phyloP scores from a whole-genome alignment of 257 asterid genomes.

The Ehretia macrophylla region DNA sequence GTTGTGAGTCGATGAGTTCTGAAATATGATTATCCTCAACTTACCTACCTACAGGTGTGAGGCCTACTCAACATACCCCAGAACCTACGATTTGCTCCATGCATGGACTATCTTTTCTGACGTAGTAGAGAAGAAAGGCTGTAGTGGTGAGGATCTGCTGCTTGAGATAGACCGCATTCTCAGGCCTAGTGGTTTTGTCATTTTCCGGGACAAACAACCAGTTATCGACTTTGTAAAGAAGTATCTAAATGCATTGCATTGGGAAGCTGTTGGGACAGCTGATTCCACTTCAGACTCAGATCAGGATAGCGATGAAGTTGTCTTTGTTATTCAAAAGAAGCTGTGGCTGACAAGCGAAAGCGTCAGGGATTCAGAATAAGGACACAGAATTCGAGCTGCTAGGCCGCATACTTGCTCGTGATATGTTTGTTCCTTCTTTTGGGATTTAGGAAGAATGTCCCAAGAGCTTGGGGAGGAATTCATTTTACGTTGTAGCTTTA shows the following conservation, averaged over 20 bases:
- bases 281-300: conserved; percentile 51
- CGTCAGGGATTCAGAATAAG: conserved; percentile 70
- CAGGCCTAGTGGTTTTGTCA: conserved; percentile 84
- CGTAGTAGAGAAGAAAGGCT: conserved; percentile 83
- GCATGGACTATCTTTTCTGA: conserved; percentile 82
- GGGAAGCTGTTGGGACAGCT: conserved; percentile 67
- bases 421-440: conserved; percentile 10
- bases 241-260: conserved; percentile 69
- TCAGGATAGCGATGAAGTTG: conserved; percentile 66
- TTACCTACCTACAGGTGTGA: conserved; percentile 54
- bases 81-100: conserved; percentile 88
- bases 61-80: conserved; percentile 90
- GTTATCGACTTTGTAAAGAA: conserved; percentile 79
- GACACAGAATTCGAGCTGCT: conserved; percentile 52
- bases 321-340: conserved; percentile 71
- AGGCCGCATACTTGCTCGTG: conserved; percentile 22
- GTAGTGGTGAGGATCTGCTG: conserved; percentile 90
- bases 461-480: conserved; percentile 1
- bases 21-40: too few relatives aligned
- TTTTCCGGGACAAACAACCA: conserved; percentile 61
- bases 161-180: conserved; percentile 90
- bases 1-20: too few relatives aligned
- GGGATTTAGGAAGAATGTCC: conserved; percentile 40
- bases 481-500: conserved; percentile 14
- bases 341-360: conserved; percentile 87